Evolutionary conservation across 352 stramenopile species (phyloP).

Genomic region (Aphanomyces cochlioides): DNA sequence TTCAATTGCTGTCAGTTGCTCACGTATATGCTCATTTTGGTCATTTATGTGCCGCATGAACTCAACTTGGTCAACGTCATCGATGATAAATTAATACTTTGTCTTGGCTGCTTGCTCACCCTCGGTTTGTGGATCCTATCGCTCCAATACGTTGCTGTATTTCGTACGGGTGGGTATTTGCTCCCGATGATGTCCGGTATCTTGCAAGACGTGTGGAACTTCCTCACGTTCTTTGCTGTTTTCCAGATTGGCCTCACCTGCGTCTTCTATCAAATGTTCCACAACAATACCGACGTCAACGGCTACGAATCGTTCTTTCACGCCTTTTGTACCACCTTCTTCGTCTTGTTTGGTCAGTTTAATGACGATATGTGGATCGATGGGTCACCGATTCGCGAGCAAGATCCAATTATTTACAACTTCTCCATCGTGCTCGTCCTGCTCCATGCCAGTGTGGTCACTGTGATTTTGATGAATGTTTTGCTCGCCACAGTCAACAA

Average conservation of each 20-base stretch:
- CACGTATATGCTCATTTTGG: constrained; percentile 13
- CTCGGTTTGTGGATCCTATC: constrained; percentile 11
- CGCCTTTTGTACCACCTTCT: constrained; percentile 15
- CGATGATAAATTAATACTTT: not conserved
- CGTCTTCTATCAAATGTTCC: constrained; percentile 21
- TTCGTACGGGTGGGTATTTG: constrained; percentile 16
- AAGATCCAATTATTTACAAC: not conserved
- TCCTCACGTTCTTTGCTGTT: constrained; percentile 12
- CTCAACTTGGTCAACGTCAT: not conserved
- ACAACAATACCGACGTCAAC: not conserved
- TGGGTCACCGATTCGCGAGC: not conserved
- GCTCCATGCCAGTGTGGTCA: constrained; percentile 16
- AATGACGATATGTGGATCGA: not conserved
- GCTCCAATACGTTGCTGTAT: constrained; percentile 16
- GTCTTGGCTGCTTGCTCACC: constrained; percentile 14
- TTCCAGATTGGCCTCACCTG: constrained; percentile 9
- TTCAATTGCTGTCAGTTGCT: constrained; percentile 19
- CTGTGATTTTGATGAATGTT: constrained; percentile 21
- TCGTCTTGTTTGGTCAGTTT: constrained; percentile 16
- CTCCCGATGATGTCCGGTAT: constrained; percentile 10
- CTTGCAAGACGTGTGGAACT: constrained; percentile 18
- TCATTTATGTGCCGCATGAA: constrained; percentile 7
- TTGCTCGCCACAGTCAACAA: constrained; percentile 29
- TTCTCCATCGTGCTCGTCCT: constrained; percentile 17
- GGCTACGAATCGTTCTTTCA: constrained; percentile 12